These are phyloP conservation scores for Poronia punctata DNA, from an alignment of 495 filamentous ascomycete species.

Conservation along the genomic window DNA sequence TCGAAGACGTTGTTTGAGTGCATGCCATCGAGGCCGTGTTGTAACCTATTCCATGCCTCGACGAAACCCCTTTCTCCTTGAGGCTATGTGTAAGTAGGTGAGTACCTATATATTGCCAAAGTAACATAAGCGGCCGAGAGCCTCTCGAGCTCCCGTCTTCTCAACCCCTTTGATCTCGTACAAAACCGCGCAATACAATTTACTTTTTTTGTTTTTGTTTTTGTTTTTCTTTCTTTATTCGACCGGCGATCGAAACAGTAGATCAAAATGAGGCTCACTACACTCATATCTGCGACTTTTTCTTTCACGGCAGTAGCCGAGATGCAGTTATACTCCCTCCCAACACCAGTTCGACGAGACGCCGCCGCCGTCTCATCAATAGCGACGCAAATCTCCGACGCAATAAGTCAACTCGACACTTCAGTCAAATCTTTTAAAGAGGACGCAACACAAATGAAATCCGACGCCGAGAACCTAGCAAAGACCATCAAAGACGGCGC, in stretches of 20 bases:
- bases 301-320: slow-evolving; percentile 18
- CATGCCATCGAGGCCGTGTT: too few species aligned
- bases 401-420: slow-evolving; percentile 28
- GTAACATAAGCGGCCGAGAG: too few species aligned
- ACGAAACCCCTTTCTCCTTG: too few species aligned
- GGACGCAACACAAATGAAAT: slow-evolving; percentile 24
- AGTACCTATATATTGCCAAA: too few species aligned
- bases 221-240: not conserved
- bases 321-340: slow-evolving; percentile 19
- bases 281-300: slow-evolving; percentile 27
- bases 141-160: too few species aligned
- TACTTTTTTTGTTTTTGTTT: not conserved
- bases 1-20: too few species aligned
- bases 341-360: slow-evolving; percentile 28
- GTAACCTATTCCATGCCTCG: too few species aligned
- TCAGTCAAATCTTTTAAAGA: slow-evolving; percentile 30
- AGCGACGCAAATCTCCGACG: slow-evolving; percentile 23
- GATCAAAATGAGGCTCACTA: slow-evolving; percentile 36
- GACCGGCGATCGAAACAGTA: not conserved
- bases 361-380: slow-evolving; percentile 25
- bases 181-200: not conserved
- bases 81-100: too few species aligned
- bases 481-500: slow-evolving; percentile 27
- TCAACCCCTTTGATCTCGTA: not conserved
- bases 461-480: slow-evolving; percentile 28